These are phyloP conservation scores for Camellia lanceoleosa DNA, from an alignment of 148 eudicot genomes.

Conservation along the genomic window DNA sequence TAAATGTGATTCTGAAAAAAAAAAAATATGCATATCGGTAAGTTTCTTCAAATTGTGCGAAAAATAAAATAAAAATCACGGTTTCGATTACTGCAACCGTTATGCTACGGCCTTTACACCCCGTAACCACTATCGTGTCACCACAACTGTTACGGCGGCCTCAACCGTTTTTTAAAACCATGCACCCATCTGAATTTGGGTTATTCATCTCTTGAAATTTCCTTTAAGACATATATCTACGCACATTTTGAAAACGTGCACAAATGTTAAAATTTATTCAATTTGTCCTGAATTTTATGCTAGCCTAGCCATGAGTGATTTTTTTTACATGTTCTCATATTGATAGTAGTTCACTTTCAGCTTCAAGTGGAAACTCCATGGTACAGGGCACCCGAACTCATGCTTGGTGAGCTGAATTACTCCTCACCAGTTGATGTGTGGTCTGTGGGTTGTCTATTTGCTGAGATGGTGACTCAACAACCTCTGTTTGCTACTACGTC, in stretches of 20 bases:
- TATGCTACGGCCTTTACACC: too few relatives aligned
- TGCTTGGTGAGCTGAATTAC: neutral
- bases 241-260: neutral
- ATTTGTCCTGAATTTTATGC: neutral
- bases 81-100: too few relatives aligned
- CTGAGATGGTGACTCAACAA: neutral
- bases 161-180: too few relatives aligned
- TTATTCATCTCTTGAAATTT: neutral
- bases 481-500: neutral
- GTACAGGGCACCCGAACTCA: neutral
- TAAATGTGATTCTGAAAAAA: too few relatives aligned
- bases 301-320: neutral
- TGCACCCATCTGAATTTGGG: neutral
- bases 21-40: too few relatives aligned
- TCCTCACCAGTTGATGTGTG: neutral
- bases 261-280: neutral
- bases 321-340: neutral
- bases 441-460: conserved; percentile 11
- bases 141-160: too few relatives aligned
- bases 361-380: neutral
- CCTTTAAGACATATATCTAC: neutral
- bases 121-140: too few relatives aligned
- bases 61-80: too few relatives aligned
- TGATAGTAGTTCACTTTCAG: neutral
- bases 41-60: too few relatives aligned